phyloP scores from a whole-genome alignment of 345 rosid genomes.

The Camelina laxa region DNA sequence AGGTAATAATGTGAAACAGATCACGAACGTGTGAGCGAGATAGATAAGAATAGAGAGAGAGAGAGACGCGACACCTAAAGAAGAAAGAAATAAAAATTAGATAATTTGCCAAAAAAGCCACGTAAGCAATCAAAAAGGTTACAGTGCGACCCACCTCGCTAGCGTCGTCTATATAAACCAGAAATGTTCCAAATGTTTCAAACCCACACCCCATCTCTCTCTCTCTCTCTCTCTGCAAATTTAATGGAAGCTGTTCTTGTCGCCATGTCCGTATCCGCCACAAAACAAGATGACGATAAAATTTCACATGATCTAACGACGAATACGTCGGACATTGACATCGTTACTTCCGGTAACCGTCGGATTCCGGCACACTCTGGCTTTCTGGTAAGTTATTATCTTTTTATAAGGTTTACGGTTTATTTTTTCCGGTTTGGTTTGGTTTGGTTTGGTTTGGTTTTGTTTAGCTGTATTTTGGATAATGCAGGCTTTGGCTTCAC shows the following conservation, averaged over 20 bases:
- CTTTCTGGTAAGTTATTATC: slow-evolving; percentile 55
- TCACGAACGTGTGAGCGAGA: slow-evolving; percentile 14
- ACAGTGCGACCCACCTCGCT: slow-evolving; percentile 9
- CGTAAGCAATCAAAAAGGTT: slow-evolving; percentile 13
- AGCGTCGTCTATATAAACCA: slow-evolving; percentile 19
- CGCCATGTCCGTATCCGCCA: slow-evolving; percentile 24
- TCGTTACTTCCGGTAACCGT: slow-evolving; percentile 71
- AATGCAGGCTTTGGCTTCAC: slow-evolving; percentile 69
- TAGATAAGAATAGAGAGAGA: slow-evolving; percentile 12
- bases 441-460: no score
- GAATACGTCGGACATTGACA: slow-evolving; percentile 55
- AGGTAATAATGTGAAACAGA: not conserved
- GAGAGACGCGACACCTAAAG: not conserved
- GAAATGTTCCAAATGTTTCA: slow-evolving; percentile 16
- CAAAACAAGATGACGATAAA: slow-evolving; percentile 29
- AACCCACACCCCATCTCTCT: slow-evolving; percentile 8
- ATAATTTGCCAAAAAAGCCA: slow-evolving; percentile 28
- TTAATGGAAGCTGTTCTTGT: slow-evolving; percentile 37
- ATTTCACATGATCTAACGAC: not conserved
- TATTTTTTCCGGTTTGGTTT: slow-evolving; percentile 11
- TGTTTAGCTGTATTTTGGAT: not conserved
- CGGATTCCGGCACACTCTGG: slow-evolving; percentile 75
- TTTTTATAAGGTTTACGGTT: not conserved
- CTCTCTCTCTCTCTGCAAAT: no score
- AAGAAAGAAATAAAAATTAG: slow-evolving; percentile 1